phyloP scores from a whole-genome alignment of 371 early-diverging fungal genomes.

The Capillidium heterosporum region DNA sequence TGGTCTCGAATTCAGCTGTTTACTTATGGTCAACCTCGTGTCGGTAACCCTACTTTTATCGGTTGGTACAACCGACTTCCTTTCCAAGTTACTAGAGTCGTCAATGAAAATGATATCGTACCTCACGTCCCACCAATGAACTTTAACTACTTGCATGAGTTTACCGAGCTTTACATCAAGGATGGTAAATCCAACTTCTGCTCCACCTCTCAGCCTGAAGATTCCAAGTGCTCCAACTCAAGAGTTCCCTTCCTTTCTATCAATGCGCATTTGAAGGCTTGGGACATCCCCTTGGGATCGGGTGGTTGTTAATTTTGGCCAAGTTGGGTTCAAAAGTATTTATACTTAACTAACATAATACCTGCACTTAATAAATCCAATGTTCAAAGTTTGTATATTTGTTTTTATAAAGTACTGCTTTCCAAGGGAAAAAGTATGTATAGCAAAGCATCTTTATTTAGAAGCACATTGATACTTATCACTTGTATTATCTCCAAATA shows the following conservation, averaged over 20 bases:
- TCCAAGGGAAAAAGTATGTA: too few relatives aligned
- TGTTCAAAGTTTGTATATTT: too few relatives aligned
- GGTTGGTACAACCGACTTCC: background rate
- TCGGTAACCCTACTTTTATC: slow-evolving; percentile 21
- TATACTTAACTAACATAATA: too few relatives aligned
- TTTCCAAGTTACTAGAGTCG: background rate
- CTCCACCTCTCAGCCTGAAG: background rate
- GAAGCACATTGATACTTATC: too few relatives aligned
- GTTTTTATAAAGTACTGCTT: too few relatives aligned
- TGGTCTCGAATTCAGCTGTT: background rate
- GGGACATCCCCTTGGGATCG: background rate
- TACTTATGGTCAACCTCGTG: slow-evolving; percentile 22
- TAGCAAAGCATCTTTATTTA: too few relatives aligned
- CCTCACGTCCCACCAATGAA: background rate
- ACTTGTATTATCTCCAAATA: too few relatives aligned
- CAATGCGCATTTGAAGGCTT: background rate
- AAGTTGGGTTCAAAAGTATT: too few relatives aligned
- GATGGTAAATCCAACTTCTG: background rate
- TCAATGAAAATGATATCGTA: background rate
- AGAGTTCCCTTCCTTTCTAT: background rate
- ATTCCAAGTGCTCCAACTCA: background rate
- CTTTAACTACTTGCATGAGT: background rate
- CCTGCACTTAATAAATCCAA: too few relatives aligned
- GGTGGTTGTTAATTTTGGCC: background rate
- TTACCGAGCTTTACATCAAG: background rate